Evolutionary conservation across 768 basidiomycete genomes (phyloP).

Genomic region (Mrakia frigida): DNA sequence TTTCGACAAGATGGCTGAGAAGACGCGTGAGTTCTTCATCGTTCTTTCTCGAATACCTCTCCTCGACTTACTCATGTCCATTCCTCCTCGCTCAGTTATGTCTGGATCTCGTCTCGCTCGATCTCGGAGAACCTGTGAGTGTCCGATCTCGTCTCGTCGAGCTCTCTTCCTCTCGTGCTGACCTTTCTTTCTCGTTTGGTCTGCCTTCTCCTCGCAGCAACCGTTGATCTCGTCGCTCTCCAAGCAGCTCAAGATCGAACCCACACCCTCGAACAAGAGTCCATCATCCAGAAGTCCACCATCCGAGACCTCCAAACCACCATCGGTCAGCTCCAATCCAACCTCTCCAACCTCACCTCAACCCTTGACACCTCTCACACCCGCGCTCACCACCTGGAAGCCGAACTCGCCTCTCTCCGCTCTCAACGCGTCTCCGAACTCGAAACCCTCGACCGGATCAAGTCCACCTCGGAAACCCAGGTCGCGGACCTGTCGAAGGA

Average conservation of each 20-base stretch:
- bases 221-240: background rate
- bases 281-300: background rate
- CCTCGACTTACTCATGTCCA: background rate
- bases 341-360: background rate
- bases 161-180: background rate
- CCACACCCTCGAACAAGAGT: background rate
- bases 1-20: conserved; percentile 81
- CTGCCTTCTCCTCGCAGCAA: background rate
- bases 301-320: background rate
- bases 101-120: background rate
- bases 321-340: background rate
- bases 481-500: conserved; percentile 13
- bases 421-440: background rate
- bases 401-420: background rate
- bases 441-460: conserved; percentile 7
- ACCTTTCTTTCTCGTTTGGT: no score
- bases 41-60: background rate
- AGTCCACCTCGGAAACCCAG: conserved; percentile 1
- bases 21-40: conserved; percentile 58
- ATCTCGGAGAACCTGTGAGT: background rate
- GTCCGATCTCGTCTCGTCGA: background rate
- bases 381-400: background rate
- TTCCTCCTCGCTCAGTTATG: background rate
- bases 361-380: background rate
- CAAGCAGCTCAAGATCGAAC: background rate